Conservation (phyloP, 495 filamentous ascomycete species). For the Hypoxylon lienhwacheense region DNA sequence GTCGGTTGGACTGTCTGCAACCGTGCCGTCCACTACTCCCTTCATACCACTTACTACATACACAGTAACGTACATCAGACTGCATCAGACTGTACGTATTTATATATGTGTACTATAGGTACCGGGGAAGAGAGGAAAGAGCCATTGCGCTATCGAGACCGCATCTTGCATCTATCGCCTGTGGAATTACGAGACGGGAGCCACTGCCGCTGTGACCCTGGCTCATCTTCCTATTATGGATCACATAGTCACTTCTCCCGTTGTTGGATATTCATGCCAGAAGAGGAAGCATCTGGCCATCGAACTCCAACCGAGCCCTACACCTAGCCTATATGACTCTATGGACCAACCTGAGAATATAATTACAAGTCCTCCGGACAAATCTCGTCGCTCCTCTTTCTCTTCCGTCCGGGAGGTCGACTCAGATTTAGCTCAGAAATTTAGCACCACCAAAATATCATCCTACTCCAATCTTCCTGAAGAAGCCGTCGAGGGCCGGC, state of each 20-base stretch:
- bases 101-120: too few species aligned
- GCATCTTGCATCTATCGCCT: conserved; percentile 36
- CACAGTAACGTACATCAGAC: too few species aligned
- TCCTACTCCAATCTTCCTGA: conserved; percentile 51
- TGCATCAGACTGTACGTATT: too few species aligned
- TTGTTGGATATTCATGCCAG: conserved; percentile 22
- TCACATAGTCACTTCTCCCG: conserved; percentile 26
- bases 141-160: conserved; percentile 38
- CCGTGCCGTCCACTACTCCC: conserved; percentile 18
- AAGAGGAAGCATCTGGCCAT: conserved; percentile 13
- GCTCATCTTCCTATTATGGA: conserved; percentile 33
- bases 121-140: conserved; percentile 8
- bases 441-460: conserved; percentile 67
- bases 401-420: conserved; percentile 60
- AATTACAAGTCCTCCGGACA: conserved; percentile 41
- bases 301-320: conserved; percentile 32
- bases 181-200: conserved; percentile 1
- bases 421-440: conserved; percentile 65
- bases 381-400: conserved; percentile 54
- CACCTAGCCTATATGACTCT: conserved; percentile 19
- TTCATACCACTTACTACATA: too few species aligned
- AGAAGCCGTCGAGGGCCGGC: conserved; percentile 49
- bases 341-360: conserved; percentile 25
- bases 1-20: conserved; percentile 1
- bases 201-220: conserved; percentile 14